Percentiles rank a stretch among this genome's conserved stretches.
Conservation (phyloP, 2,329 filamentous ascomycete genomes). For the Sporothrix sp. region DNA sequence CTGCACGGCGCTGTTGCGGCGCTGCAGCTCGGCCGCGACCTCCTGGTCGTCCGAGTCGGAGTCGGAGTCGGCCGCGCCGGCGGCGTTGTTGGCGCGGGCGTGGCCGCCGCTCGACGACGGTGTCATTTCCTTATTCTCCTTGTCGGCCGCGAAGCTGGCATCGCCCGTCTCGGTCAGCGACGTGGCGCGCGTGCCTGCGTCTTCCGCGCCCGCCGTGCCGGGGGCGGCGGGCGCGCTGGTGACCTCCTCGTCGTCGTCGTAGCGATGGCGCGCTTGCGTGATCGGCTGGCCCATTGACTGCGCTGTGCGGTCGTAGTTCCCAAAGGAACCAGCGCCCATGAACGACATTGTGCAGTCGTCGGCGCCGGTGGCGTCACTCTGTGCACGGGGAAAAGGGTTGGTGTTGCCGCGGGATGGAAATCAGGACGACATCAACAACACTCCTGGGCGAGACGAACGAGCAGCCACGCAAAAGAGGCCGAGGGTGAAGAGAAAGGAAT, state of each 20-base stretch:
- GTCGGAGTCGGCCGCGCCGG: slow-evolving; percentile 17
- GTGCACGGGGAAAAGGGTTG: too few species aligned
- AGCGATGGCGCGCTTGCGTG: slow-evolving; percentile 19
- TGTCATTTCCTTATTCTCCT: slow-evolving; percentile 19
- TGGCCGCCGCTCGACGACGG: slow-evolving; percentile 8
- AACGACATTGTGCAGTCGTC: slow-evolving; percentile 36
- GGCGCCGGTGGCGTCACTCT: too few species aligned
- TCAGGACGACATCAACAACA: background rate
- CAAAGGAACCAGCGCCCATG: slow-evolving; percentile 31
- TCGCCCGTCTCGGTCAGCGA: slow-evolving; percentile 29
- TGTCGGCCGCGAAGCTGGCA: slow-evolving; percentile 22
- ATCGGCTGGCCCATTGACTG: slow-evolving; percentile 32
- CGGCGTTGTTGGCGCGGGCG: background rate
- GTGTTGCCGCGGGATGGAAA: background rate
- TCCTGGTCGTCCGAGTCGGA: slow-evolving; percentile 27
- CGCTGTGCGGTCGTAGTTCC: slow-evolving; percentile 41
- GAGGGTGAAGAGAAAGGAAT: background rate
- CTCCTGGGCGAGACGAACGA: background rate
- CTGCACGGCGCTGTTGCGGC: slow-evolving; percentile 44
- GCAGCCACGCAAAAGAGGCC: background rate
- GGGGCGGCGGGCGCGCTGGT: background rate
- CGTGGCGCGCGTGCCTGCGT: slow-evolving; percentile 26
- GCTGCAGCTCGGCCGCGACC: slow-evolving; percentile 36
- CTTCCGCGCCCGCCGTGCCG: slow-evolving; percentile 17
- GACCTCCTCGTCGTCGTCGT: slow-evolving; percentile 22